A percentile compares a stretch with the other conserved stretches of the same genome.
Conservation (phyloP, 2,329 filamentous ascomycete species). For the Aspergillus hortae region DNA sequence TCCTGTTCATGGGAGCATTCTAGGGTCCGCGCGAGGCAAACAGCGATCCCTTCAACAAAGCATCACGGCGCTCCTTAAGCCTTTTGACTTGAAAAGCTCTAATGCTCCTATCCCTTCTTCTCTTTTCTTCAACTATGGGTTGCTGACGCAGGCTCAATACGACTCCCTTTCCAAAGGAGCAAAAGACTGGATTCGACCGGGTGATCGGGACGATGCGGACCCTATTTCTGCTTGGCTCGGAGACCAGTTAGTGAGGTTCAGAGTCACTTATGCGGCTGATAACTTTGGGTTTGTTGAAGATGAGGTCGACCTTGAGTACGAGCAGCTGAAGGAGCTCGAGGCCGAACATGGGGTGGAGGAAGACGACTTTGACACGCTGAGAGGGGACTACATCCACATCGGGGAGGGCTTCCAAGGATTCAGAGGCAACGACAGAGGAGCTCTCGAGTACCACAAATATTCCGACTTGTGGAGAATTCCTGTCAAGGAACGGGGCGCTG, state of each 20-base stretch:
- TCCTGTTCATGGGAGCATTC: slow-evolving; percentile 39
- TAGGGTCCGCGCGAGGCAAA: slow-evolving; percentile 36
- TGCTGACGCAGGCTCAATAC: slow-evolving; percentile 63
- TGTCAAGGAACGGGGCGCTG: slow-evolving; percentile 52
- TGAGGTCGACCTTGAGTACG: slow-evolving; percentile 59
- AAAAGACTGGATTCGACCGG: slow-evolving; percentile 38
- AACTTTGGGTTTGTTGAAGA: slow-evolving; percentile 54
- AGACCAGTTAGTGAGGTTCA: slow-evolving; percentile 46
- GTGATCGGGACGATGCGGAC: slow-evolving; percentile 24
- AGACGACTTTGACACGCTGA: slow-evolving; percentile 53
- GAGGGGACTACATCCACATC: slow-evolving; percentile 44
- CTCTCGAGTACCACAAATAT: slow-evolving; percentile 34
- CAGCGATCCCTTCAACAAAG: slow-evolving; percentile 43
- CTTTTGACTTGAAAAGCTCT: slow-evolving; percentile 35
- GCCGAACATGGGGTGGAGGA: slow-evolving; percentile 53
- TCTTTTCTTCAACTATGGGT: slow-evolving; percentile 50
- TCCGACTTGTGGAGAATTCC: slow-evolving; percentile 62
- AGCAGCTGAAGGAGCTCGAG: slow-evolving; percentile 59
- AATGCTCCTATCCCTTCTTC: slow-evolving; percentile 51
- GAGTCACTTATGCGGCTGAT: slow-evolving; percentile 44
- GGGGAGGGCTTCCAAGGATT: slow-evolving; percentile 38
- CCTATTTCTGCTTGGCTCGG: slow-evolving; percentile 58
- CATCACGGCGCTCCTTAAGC: slow-evolving; percentile 41
- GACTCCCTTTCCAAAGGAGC: slow-evolving; percentile 56
- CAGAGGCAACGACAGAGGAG: slow-evolving; percentile 23